Evolutionary conservation across 495 filamentous ascomycete genomes (phyloP).

Genomic region (Hypoxylon lienhwacheense): DNA sequence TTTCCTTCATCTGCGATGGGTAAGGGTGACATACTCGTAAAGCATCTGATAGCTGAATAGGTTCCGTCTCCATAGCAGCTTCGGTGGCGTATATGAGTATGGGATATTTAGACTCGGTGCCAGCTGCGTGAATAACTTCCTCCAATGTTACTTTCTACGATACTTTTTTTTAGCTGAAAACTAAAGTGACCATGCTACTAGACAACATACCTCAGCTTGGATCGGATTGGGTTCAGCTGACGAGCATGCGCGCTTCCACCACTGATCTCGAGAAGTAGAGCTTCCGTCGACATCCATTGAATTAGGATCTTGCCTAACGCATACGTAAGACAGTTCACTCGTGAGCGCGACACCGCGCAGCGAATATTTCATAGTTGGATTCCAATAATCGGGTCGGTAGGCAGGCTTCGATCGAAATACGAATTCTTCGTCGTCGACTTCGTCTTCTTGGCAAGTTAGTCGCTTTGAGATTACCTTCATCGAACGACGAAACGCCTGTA

Average conservation of each 20-base stretch:
- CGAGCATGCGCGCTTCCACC: conserved; percentile 47
- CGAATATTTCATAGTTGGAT: conserved; percentile 42
- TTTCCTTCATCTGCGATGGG: background rate
- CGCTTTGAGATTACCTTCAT: conserved; percentile 35
- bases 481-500: conserved; percentile 13
- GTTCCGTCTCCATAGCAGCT: conserved; percentile 40
- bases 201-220: conserved; percentile 41
- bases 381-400: conserved; percentile 41
- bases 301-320: conserved; percentile 34
- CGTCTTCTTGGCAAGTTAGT: conserved; percentile 40
- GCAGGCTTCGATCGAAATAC: conserved; percentile 32
- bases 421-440: conserved; percentile 29
- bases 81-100: conserved; percentile 51
- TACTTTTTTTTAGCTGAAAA: conserved; percentile 13
- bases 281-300: conserved; percentile 25
- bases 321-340: conserved; percentile 43
- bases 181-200: background rate
- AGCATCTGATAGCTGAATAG: conserved; percentile 42
- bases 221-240: conserved; percentile 32
- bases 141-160: conserved; percentile 37
- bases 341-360: conserved; percentile 47
- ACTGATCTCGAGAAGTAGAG: conserved; percentile 38
- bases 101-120: conserved; percentile 36
- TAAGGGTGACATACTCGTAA: conserved; percentile 34
- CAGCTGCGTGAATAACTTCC: conserved; percentile 40